Percentiles rank a stretch among this genome's conserved stretches.
These are phyloP conservation scores for Rhizophagus clarus DNA, from an alignment of 192 early-diverging fungal genomes.

Conservation along the genomic window DNA sequence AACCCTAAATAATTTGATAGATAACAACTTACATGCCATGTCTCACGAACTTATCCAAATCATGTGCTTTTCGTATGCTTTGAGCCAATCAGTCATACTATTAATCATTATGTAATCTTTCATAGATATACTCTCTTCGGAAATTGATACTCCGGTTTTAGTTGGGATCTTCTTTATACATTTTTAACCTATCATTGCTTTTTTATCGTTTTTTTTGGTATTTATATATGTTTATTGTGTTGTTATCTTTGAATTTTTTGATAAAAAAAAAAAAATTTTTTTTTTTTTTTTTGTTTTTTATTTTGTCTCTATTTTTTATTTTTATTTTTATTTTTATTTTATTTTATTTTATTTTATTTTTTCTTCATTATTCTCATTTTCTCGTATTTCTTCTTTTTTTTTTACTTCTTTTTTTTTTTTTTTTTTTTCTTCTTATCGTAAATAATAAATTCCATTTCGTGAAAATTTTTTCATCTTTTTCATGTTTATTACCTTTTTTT, in stretches of 20 bases:
- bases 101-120: background rate
- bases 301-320: too few relatives aligned
- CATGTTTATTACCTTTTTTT: background rate
- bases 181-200: background rate
- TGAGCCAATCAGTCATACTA: background rate
- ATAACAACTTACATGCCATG: background rate
- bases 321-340: too few relatives aligned
- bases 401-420: too few relatives aligned
- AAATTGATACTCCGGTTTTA: background rate
- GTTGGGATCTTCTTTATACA: background rate
- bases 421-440: too few relatives aligned
- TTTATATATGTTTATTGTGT: background rate
- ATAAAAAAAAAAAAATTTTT: too few relatives aligned
- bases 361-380: too few relatives aligned
- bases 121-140: background rate
- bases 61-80: background rate
- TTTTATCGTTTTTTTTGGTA: background rate
- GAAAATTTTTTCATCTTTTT: background rate
- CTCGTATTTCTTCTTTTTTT: too few relatives aligned
- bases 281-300: too few relatives aligned
- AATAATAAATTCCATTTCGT: too few relatives aligned
- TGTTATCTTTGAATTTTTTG: background rate
- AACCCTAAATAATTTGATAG: background rate
- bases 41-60: background rate
- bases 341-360: too few relatives aligned